phyloP scores from a whole-genome alignment of 768 basidiomycete genomes.

The Serendipita sp. region DNA sequence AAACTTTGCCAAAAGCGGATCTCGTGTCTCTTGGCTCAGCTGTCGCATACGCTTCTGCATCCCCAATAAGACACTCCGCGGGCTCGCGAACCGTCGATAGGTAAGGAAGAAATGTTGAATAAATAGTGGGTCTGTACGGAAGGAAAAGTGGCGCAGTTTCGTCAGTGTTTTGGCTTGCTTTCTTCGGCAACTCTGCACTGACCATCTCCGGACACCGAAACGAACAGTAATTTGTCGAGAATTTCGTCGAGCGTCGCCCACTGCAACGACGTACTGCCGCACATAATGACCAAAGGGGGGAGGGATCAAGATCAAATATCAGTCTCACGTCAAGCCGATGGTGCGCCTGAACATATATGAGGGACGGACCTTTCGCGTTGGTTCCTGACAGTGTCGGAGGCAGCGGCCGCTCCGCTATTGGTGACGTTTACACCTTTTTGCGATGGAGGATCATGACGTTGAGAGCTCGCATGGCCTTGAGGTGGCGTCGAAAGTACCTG shows the following conservation, averaged over 20 bases:
- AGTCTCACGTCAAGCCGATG: background rate
- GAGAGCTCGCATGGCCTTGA: too few species aligned
- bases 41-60: conserved; percentile 80
- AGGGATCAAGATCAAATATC: background rate
- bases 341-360: background rate
- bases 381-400: background rate
- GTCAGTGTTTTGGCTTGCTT: too few species aligned
- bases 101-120: conserved; percentile 70
- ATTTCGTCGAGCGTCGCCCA: conserved; percentile 68
- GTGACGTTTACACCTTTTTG: background rate
- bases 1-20: conserved; percentile 76
- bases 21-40: conserved; percentile 52
- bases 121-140: conserved; percentile 58
- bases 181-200: conserved; percentile 10
- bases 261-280: conserved; percentile 40
- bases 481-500: background rate
- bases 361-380: background rate
- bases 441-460: background rate
- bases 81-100: conserved; percentile 68
- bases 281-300: conserved; percentile 12
- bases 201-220: conserved; percentile 79
- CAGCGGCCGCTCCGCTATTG: background rate
- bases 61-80: conserved; percentile 62
- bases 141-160: too few species aligned
- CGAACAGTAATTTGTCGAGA: conserved; percentile 65